phyloP scores from a whole-genome alignment of 495 filamentous ascomycete genomes.

The Filosporella fistucella region DNA sequence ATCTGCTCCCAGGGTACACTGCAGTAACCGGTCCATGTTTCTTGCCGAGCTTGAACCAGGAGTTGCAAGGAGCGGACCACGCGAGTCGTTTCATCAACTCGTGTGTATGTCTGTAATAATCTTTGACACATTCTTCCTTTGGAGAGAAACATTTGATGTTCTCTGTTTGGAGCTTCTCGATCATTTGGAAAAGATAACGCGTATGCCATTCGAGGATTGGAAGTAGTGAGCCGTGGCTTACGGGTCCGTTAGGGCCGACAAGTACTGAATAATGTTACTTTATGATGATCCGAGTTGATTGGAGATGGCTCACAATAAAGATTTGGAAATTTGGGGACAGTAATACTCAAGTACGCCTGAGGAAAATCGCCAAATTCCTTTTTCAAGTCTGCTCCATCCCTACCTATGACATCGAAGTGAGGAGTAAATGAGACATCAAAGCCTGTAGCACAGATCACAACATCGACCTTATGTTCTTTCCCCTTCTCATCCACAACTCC shows the following conservation, averaged over 20 bases:
- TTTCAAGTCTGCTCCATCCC: constrained; percentile 25
- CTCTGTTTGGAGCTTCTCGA: constrained; percentile 56
- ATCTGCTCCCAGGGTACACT: background rate
- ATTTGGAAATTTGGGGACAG: background rate
- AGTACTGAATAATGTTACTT: background rate
- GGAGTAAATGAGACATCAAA: constrained; percentile 54
- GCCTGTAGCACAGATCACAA: constrained; percentile 68
- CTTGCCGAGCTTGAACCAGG: constrained; percentile 53
- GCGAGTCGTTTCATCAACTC: constrained; percentile 58
- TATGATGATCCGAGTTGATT: constrained; percentile 10
- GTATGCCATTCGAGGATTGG: constrained; percentile 48
- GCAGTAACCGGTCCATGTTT: background rate
- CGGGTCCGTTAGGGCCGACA: background rate
- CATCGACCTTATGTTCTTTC: constrained; percentile 43
- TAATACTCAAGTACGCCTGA: background rate
- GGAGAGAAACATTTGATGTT: constrained; percentile 54
- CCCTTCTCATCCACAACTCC: constrained; percentile 55
- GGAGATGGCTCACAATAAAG: background rate
- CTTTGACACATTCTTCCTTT: constrained; percentile 46
- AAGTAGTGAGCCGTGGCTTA: constrained; percentile 42
- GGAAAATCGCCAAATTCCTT: background rate
- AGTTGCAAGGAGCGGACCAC: constrained; percentile 54
- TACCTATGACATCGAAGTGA: constrained; percentile 50
- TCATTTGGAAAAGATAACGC: constrained; percentile 52
- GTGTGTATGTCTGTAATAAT: constrained; percentile 58